Percentiles rank a stretch among this genome's conserved stretches.
Conservation (phyloP, 2,329 filamentous ascomycete genomes). For the Diaporthe caulivora region DNA sequence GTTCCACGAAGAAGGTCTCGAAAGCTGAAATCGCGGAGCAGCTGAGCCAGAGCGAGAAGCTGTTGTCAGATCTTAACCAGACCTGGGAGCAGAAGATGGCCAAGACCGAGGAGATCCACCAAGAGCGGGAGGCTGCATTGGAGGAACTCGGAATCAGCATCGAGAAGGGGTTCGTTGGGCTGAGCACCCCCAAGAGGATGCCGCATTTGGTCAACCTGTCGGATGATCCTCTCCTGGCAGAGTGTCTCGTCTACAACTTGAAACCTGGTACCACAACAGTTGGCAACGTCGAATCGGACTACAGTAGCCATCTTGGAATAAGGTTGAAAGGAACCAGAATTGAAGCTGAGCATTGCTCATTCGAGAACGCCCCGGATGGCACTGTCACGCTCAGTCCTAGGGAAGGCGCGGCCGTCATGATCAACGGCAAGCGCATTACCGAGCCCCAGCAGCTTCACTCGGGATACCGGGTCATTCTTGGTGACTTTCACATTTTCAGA, state of each 20-base stretch:
- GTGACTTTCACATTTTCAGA: constrained; percentile 98
- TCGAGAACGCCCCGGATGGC: constrained; percentile 87
- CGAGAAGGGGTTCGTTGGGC: constrained; percentile 95
- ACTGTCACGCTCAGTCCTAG: constrained; percentile 91
- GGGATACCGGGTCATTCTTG: constrained; percentile 93
- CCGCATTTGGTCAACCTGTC: constrained; percentile 98
- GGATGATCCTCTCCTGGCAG: constrained; percentile 91
- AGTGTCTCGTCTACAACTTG: constrained; percentile 97
- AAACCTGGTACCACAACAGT: constrained; percentile 96
- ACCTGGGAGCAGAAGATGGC: constrained; percentile 98
- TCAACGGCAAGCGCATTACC: constrained; percentile 91
- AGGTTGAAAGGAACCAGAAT: constrained; percentile 95
- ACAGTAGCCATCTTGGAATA: constrained; percentile 84
- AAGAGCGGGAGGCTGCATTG: constrained; percentile 92
- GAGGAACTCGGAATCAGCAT: constrained; percentile 99
- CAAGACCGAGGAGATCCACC: constrained; percentile 97
- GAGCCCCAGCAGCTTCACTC: constrained; percentile 89
- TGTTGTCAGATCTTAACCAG: constrained; percentile 95
- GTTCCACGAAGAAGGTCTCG: constrained; percentile 91
- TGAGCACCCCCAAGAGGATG: constrained; percentile 99
- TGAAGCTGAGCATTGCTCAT: constrained; percentile 89
- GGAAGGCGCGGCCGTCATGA: constrained; percentile 97
- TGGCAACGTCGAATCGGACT: constrained; percentile 92
- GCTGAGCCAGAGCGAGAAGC: constrained; percentile 94
- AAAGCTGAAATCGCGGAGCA: constrained; percentile 99